Base-by-base conservation (phyloP, 1,284 basidiomycete genomes). In the Dichomitus squalens region DNA sequence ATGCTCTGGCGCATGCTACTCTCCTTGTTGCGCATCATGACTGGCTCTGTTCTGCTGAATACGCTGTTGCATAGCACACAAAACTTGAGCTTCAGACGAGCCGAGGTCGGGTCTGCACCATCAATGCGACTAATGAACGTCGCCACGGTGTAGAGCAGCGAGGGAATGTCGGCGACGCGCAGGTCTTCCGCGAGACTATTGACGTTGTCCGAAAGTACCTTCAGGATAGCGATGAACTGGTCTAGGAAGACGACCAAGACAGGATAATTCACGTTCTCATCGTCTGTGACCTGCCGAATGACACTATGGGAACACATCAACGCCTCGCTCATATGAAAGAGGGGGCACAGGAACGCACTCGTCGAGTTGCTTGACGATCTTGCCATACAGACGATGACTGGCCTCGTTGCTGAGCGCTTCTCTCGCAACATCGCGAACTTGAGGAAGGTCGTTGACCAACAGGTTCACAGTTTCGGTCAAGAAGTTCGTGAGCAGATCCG, bases 331-430 rank as follows among this genome's bases (percentile, higher is more conserved):
- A n/a, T 36, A n/a, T 9, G 7, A 14, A 9, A n/a, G 9, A 3
- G 6, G n/a, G 18, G 41, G 41, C n/a, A 29, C 38, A n/a, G 43
- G 25, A 25, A 73, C 88, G 65, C 70, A 93, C 91, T 84, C 83
- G 50, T 91, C 87, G 54, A 96, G 77, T 60, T 89, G 84, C 59
- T 80, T 84, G 53, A 94, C 78, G 23, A 95, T 74, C 57, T 80
- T 79, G 16, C 81, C 76, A 63, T 90, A 89, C 40, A 93, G 73
- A 41, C 82, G 79, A 20, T 87, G 86, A 60, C 86, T 88, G 27
- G 95, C 75, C 68, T 96, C 93, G 7, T 79, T 78, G 3, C 93
- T 92, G 7, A 96, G 73, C 0, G 93, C 92, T 59, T 93, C 92
- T 67, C 87, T 84, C 3, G 90, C 88, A 5, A 85, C 80, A 65